Evolutionary conservation across 2,329 filamentous ascomycete species (phyloP).

Genomic region (Juglanconis oblonga): DNA sequence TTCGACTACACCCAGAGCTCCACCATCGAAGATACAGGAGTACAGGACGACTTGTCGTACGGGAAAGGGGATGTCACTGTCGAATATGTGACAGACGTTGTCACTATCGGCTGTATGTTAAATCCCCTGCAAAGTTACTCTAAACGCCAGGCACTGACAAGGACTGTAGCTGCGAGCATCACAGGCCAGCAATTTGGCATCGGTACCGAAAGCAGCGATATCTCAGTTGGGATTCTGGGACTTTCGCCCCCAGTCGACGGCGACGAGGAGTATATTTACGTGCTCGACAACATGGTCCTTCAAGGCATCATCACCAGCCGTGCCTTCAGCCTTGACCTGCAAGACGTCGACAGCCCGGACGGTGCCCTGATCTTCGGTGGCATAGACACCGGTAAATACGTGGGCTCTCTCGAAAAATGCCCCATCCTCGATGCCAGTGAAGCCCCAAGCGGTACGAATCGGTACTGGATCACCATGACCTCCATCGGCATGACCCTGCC

Average conservation of each 20-base stretch:
- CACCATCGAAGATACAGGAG: conserved; percentile 34
- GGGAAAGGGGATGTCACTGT: conserved; percentile 39
- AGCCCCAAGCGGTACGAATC: conserved; percentile 22
- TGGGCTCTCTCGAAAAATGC: conserved; percentile 41
- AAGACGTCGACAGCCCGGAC: conserved; percentile 37
- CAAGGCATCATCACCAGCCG: conserved; percentile 48
- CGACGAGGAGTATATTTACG: conserved; percentile 44
- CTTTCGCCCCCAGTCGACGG: conserved; percentile 39
- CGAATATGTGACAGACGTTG: conserved; percentile 43
- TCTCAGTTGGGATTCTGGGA: conserved; percentile 51
- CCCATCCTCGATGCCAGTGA: conserved; percentile 35
- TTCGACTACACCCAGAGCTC: conserved; percentile 42
- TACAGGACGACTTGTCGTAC: conserved; percentile 36
- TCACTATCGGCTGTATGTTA: conserved; percentile 41
- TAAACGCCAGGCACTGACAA: neutral
- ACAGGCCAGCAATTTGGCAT: conserved; percentile 50
- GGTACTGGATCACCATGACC: conserved; percentile 33
- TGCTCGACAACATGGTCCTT: conserved; percentile 47
- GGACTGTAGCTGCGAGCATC: conserved; percentile 32
- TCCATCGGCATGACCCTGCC: conserved; percentile 25
- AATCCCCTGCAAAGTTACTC: neutral
- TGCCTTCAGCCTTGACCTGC: conserved; percentile 50
- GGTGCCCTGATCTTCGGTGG: conserved; percentile 54
- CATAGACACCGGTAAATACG: conserved; percentile 49
- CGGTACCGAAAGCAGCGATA: conserved; percentile 40